Evolutionary conservation across 169 alveolate species (phyloP), one percentile per base, ranked within the genome.

Genomic region (Theileria sp.): DNA sequence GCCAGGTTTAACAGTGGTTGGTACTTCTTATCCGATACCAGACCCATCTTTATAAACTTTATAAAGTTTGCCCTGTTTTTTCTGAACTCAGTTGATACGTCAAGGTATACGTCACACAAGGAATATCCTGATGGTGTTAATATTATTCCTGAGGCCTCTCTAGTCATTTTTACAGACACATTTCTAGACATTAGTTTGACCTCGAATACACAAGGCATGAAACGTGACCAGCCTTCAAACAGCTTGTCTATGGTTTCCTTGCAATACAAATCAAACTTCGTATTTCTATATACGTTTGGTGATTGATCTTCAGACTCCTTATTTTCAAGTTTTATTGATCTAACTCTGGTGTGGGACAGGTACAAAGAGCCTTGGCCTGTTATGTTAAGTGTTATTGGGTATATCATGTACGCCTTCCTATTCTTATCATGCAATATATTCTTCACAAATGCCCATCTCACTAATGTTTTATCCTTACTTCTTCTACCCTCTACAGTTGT

Each of bases 81-180:
- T 62, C 67, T 77, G 58, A 58, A 75, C 8, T 54, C 81, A 8
- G 61, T 75, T 38, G 79, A 61, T 0, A 34, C 15, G n/a, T 68
- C 68, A 28, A 68, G 58, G 67, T 28, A 38, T 5, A 36, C 75
- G 69, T 76, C 76, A 30, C 65, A 62, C 32, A 44, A 21, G 21
- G 74, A 9, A 72, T 30, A 83, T 19, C 89, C 89, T 19, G 86
- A 78, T 3, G 89, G 77, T 19, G 82, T 49, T 25, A 83, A 64
- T 21, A 83, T 67, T 0, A 32, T 25, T 19, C 73, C 56, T 21
- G 86, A 50, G 67, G 76, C 80, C 21, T 74, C 64, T 61, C 81
- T 30, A 12, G 86, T 54, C 23, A 83, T 58, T 15, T 19, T 13
- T 25, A 50, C 72, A 17, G 36, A 71, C 60, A 78, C 76, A 77